phyloP scores from a whole-genome alignment of 768 basidiomycete species.

The Trametopsis cervina region DNA sequence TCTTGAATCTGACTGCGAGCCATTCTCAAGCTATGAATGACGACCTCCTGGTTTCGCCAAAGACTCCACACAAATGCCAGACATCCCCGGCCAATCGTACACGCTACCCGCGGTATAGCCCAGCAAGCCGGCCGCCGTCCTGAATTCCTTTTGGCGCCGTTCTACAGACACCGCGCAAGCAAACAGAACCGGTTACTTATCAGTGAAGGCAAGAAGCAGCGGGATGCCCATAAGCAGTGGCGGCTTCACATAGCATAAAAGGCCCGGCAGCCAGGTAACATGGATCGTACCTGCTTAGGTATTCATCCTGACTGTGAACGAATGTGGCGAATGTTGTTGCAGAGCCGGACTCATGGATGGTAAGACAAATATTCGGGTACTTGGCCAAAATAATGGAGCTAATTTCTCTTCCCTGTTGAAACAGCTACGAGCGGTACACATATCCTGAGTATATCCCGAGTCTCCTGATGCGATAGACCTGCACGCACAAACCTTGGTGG shows the following conservation, averaged over 20 bases:
- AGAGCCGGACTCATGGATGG: too few relatives aligned
- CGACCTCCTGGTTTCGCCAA: not conserved
- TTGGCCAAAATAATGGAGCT: too few relatives aligned
- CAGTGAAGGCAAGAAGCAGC: constrained; percentile 1
- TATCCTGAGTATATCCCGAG: too few relatives aligned
- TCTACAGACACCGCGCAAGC: not conserved
- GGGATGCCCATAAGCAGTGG: constrained; percentile 1
- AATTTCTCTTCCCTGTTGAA: too few relatives aligned
- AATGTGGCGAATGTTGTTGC: not conserved
- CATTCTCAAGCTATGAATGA: too few relatives aligned
- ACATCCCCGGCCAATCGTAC: not conserved
- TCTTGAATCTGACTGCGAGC: too few relatives aligned
- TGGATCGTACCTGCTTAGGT: not conserved
- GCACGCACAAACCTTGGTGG: too few relatives aligned
- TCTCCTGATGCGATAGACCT: too few relatives aligned
- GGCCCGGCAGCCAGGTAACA: constrained; percentile 6
- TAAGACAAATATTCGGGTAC: too few relatives aligned
- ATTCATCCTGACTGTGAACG: not conserved
- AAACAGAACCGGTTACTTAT: constrained; percentile 3
- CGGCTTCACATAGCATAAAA: constrained; percentile 4
- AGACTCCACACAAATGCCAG: not conserved
- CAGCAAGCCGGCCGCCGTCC: not conserved
- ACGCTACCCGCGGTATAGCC: not conserved
- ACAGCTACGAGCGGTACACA: too few relatives aligned
- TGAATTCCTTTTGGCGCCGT: not conserved